Evolutionary conservation across 495 filamentous ascomycete species (phyloP).

Genomic region (Hypoxylon trugodes): DNA sequence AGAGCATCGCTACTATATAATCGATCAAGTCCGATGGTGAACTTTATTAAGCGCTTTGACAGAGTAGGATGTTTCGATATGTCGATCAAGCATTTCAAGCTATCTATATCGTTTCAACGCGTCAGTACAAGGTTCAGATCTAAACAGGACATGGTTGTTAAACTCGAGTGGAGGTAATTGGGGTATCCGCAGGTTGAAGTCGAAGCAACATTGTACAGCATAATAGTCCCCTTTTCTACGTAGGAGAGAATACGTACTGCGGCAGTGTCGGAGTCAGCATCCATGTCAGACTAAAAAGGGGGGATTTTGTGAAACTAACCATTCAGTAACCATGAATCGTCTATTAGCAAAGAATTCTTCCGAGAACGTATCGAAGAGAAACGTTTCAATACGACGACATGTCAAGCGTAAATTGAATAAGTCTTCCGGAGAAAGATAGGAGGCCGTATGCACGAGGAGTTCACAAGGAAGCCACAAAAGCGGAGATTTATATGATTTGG

Average conservation of each 20-base stretch:
- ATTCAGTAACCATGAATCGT: conserved; percentile 53
- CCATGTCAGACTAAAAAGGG: background rate
- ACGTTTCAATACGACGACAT: conserved; percentile 48
- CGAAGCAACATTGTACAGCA: too few species aligned
- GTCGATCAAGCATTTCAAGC: conserved; percentile 29
- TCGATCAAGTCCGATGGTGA: conserved; percentile 41
- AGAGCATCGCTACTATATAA: conserved; percentile 34
- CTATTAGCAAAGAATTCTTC: conserved; percentile 55
- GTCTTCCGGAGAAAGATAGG: conserved; percentile 30
- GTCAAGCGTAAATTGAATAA: conserved; percentile 46
- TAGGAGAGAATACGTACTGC: conserved; percentile 22
- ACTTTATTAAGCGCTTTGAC: conserved; percentile 40
- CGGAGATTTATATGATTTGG: conserved; percentile 21
- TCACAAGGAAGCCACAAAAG: conserved; percentile 40
- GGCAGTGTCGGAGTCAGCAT: conserved; percentile 9
- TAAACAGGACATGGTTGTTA: too few species aligned
- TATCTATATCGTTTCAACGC: conserved; percentile 17
- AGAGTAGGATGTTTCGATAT: conserved; percentile 42
- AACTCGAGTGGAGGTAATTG: background rate
- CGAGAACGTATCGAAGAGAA: conserved; percentile 48
- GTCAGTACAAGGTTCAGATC: background rate
- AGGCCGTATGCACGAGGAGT: conserved; percentile 33
- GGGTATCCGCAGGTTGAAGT: background rate
- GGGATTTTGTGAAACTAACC: conserved; percentile 21
- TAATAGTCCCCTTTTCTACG: background rate